phyloP scores from a whole-genome alignment of 2,329 filamentous ascomycete species.

The Diaporthe capsici region DNA sequence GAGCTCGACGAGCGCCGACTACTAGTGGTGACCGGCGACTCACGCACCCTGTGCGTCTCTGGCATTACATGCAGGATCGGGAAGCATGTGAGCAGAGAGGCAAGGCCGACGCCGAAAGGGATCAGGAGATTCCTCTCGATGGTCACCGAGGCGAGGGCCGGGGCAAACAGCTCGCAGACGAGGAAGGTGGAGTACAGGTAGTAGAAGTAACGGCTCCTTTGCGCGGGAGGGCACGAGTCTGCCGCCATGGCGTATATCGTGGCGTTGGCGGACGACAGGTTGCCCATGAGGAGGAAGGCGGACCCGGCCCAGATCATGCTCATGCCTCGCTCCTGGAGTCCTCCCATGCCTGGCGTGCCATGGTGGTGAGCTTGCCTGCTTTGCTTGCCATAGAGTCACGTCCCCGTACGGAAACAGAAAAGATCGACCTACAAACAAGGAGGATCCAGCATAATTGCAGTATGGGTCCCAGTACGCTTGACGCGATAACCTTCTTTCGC shows the following conservation, averaged over 20 bases:
- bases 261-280: slow-evolving; percentile 41
- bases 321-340: slow-evolving; percentile 35
- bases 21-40: no score
- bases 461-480: slow-evolving; percentile 39
- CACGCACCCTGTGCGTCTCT: slow-evolving; percentile 34
- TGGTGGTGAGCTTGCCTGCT: background rate
- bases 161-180: slow-evolving; percentile 41
- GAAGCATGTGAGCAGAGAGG: slow-evolving; percentile 32
- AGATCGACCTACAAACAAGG: slow-evolving; percentile 32
- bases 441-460: slow-evolving; percentile 38
- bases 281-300: slow-evolving; percentile 41
- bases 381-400: background rate
- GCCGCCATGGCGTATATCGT: slow-evolving; percentile 42
- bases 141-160: slow-evolving; percentile 37
- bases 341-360: slow-evolving; percentile 29
- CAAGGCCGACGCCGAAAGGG: slow-evolving; percentile 38
- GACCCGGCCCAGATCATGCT: slow-evolving; percentile 39
- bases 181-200: slow-evolving; percentile 42
- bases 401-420: background rate
- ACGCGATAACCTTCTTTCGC: slow-evolving; percentile 38
- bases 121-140: slow-evolving; percentile 37
- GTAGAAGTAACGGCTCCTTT: slow-evolving; percentile 42
- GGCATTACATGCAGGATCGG: slow-evolving; percentile 37
- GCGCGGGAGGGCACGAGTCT: slow-evolving; percentile 39
- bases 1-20: slow-evolving; percentile 21